Conservation (phyloP, 106 monocot species). For the Dendrobium chrysotoxum region DNA sequence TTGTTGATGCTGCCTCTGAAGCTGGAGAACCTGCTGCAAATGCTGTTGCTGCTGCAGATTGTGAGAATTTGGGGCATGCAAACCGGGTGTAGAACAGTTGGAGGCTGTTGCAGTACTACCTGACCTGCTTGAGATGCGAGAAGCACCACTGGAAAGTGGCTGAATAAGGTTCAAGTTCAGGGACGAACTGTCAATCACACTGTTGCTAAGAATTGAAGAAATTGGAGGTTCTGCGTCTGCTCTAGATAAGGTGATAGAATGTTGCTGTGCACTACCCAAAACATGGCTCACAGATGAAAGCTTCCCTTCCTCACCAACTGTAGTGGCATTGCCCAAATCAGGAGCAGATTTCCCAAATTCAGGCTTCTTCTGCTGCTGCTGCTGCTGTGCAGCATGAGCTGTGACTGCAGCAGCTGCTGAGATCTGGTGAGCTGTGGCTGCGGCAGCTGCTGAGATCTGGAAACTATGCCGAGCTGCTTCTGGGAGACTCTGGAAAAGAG, state of each 20-base stretch:
- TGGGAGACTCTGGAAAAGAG: slow-evolving; percentile 46
- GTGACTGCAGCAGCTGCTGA: slow-evolving; percentile 7
- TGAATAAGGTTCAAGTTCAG: slow-evolving; percentile 46
- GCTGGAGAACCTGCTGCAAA: slow-evolving; percentile 30
- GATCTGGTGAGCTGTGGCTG: slow-evolving; percentile 8
- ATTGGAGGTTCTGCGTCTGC: slow-evolving; percentile 27
- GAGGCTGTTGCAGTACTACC: slow-evolving; percentile 13
- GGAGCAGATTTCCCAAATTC: slow-evolving; percentile 42
- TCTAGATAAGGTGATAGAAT: slow-evolving; percentile 48
- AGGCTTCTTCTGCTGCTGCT: slow-evolving; percentile 29
- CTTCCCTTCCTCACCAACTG: slow-evolving; percentile 41
- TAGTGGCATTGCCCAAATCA: slow-evolving; percentile 17
- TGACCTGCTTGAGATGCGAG: slow-evolving; percentile 19
- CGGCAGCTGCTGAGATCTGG: slow-evolving; percentile 25
- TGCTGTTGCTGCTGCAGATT: slow-evolving; percentile 5
- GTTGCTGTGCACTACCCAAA: slow-evolving; percentile 28
- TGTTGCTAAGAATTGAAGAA: slow-evolving; percentile 24
- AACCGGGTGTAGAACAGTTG: background rate
- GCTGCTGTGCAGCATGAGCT: slow-evolving; percentile 1
- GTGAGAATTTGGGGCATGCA: slow-evolving; percentile 3
- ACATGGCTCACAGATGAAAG: slow-evolving; percentile 12
- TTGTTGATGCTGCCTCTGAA: slow-evolving; percentile 33
- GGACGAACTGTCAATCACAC: slow-evolving; percentile 28
- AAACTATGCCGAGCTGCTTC: slow-evolving; percentile 55
- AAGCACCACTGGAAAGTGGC: slow-evolving; percentile 12